Base-by-base conservation (phyloP, 306 rosid genomes). In the Vicia faba region DNA sequence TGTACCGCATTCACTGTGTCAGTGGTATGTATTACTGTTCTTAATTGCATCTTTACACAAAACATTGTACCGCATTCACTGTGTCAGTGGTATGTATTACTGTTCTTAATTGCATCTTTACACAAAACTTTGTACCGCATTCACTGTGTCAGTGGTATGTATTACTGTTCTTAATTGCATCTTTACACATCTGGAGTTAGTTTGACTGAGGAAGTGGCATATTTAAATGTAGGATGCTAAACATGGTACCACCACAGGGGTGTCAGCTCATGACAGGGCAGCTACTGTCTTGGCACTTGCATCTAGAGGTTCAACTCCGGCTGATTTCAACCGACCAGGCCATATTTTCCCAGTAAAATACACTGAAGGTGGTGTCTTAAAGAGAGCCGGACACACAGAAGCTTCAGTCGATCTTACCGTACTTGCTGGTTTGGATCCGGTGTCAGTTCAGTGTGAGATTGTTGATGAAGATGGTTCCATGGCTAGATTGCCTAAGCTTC, bases 401-500 rank as follows among this genome's bases (percentile, higher is more conserved):
- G 97, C 97, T 67, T 86, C 99, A 4, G 99, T 86, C 58, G 99
- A 93, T 79, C 99, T 93, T 64, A 81, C 95, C 1, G 16, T 88
- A 54, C 86, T 90, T 61, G 97, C 99, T 68, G 99, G 99, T 45
- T 70, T 88, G 70, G 86, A 86, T 2, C 96, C 99, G 1, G 89
- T 76, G 14, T 89, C 84, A 63, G 81, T 93, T 77, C 80, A 90
- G 40, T 93, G 97, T 80, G 99, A 93, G 82, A 72, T 93, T 75
- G 99, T 93, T 20, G 99, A 93, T 78, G 99, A 93, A 64, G 99
- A 93, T 36, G 99, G 97, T 81, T 90, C 97, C 79, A 90, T 93
- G 99, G 99, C 99, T 68, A 86, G 99, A 65, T 70, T 93, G 69
- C 96, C 97, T 9, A 86, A 82, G 79, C 99, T 93, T 84, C 92